Percentiles rank a stretch among this genome's conserved stretches.
These are phyloP conservation scores for Phlyctochytrium bullatum DNA, from an alignment of 192 early-diverging fungal species.

Conservation along the genomic window DNA sequence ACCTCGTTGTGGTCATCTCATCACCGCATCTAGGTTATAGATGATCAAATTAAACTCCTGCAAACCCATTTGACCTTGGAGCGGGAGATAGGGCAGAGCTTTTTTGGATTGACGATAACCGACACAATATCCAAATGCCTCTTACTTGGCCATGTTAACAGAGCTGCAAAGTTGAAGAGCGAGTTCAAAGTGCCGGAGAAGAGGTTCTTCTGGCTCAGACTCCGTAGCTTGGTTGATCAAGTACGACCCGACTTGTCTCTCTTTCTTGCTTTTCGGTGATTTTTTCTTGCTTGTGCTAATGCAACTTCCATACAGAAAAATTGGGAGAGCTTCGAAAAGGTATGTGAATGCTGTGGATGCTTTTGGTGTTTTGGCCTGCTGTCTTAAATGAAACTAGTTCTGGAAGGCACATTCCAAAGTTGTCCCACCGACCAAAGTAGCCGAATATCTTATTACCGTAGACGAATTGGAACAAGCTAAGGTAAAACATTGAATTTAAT, in stretches of 20 bases:
- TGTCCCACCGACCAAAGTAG: conserved; percentile 5
- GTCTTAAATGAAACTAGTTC: conserved; percentile 12
- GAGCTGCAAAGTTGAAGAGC: conserved; percentile 73
- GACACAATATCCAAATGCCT: conserved; percentile 85
- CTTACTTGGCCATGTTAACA: conserved; percentile 60
- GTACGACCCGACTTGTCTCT: background rate
- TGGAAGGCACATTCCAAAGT: conserved; percentile 11
- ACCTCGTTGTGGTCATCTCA: too few species aligned
- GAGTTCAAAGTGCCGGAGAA: conserved; percentile 89
- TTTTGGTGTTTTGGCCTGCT: background rate
- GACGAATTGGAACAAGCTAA: conserved; percentile 19
- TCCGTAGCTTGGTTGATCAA: conserved; percentile 69
- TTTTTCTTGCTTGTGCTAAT: too few species aligned
- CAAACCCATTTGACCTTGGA: conserved; percentile 73
- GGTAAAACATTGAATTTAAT: too few species aligned
- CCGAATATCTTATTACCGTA: conserved; percentile 4
- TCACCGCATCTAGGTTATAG: too few species aligned
- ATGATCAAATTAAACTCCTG: conserved; percentile 77
- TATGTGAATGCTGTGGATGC: conserved; percentile 4
- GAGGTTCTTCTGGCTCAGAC: conserved; percentile 88
- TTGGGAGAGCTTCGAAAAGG: conserved; percentile 85
- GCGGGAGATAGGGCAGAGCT: conserved; percentile 62
- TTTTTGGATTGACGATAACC: conserved; percentile 73
- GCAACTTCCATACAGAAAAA: too few species aligned
- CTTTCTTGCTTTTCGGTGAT: background rate